These are phyloP conservation scores for Mesembryanthemum crystallinum DNA, from an alignment of 148 eudicot genomes.

Conservation along the genomic window DNA sequence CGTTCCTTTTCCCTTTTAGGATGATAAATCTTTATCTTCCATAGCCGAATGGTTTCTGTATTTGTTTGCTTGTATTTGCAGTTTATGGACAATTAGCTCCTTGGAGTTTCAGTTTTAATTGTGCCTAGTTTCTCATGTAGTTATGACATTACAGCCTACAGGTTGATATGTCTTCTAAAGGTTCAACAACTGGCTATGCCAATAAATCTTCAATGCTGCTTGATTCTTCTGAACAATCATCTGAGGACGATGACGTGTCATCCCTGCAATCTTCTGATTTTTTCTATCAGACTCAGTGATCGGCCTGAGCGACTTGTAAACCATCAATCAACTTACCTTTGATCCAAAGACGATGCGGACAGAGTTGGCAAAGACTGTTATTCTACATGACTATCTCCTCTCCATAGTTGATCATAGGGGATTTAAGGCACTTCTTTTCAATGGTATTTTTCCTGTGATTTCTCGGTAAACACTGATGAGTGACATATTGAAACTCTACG, in stretches of 20 bases:
- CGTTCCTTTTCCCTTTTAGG: too few relatives aligned
- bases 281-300: too few relatives aligned
- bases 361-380: conserved; percentile 17
- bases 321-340: not conserved
- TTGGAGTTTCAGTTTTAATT: too few relatives aligned
- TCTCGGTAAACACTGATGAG: conserved; percentile 14
- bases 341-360: conserved; percentile 10
- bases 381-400: conserved; percentile 22
- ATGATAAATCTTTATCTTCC: too few relatives aligned
- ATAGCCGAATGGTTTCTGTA: too few relatives aligned
- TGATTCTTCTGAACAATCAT: not conserved
- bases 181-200: not conserved
- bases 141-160: not conserved
- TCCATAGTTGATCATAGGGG: conserved; percentile 18
- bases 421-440: conserved; percentile 12
- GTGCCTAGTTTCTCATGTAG: too few relatives aligned
- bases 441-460: not conserved
- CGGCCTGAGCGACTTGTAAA: not conserved
- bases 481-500: conserved; percentile 16
- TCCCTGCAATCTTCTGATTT: conserved; percentile 18
- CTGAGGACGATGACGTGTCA: not conserved
- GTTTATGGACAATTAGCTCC: too few relatives aligned
- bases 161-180: conserved; percentile 3
- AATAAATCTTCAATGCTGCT: not conserved
- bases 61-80: too few relatives aligned